Base-by-base conservation (phyloP, 2,329 filamentous ascomycete genomes). In the Monilinia polystroma region DNA sequence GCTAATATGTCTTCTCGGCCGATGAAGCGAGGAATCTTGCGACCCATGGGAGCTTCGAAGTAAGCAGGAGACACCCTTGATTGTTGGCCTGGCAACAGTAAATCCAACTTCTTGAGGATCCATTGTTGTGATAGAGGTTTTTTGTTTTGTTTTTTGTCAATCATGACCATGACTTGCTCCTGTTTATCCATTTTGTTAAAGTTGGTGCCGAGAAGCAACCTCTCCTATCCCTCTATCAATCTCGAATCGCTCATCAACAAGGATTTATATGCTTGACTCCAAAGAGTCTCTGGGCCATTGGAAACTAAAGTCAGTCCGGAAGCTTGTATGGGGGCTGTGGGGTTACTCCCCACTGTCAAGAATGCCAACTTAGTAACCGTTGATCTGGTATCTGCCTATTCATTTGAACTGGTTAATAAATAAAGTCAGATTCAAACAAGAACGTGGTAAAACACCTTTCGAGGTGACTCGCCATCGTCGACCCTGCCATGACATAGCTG, bases 21-120 rank as follows among this genome's bases (percentile, higher is more conserved):
- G 35, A 56, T 38, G 7, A 56, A 56, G 23, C 18, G 16, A 56
- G 53, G 18, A 20, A 56, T 35, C 53, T 56, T 56, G 29, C 53
- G 53, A n/a, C 32, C 18, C 16, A 16, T 56, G 10, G 53, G 53
- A 38, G n/a, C 35, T 38, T 56, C 53, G 23, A 56, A 56, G 12
- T 56, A 56, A 5, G 53, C n/a, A 18, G 53, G 29, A 38, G 20
- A 2, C 12, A 56, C 41, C 32, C 16, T 56, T 41, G 53, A 41
- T 41, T 41, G 1, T 41, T 41, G 32, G 29, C 38, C 20, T 56
- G 14, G 23, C 1, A 23, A 23, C 23, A 23, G 23, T 23, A 23
- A 23, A 23, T 23, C 23, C 23, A 23, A 23, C 23, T 23, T 23
- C 8, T 41, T 14, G 4, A 56, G 1, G 4, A 1, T 41, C 54